These are phyloP conservation scores for Russula dissimulans DNA, from an alignment of 768 basidiomycete species.

Conservation along the genomic window DNA sequence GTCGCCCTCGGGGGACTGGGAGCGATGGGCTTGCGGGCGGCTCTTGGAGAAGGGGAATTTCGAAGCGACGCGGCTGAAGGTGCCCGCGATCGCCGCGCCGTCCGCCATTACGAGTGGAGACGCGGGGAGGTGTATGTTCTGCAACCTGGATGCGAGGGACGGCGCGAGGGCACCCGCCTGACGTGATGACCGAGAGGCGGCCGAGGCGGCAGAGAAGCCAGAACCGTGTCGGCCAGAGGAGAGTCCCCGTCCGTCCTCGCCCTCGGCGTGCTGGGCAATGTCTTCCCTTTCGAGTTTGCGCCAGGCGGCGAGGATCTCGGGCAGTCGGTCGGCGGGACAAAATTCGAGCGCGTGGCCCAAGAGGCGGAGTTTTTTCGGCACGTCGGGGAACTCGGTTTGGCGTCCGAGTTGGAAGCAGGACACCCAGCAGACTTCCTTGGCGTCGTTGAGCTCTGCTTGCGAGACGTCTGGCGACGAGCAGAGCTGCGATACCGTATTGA, in stretches of 20 bases:
- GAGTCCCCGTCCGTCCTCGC: constrained; percentile 5
- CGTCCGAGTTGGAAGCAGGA: constrained; percentile 82
- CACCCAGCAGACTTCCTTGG: constrained; percentile 81
- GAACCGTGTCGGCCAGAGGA: not conserved
- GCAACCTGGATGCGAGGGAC: constrained; percentile 53
- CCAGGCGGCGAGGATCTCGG: constrained; percentile 74
- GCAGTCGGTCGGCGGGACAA: constrained; percentile 72
- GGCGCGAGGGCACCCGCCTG: constrained; percentile 2
- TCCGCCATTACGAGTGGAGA: constrained; percentile 65
- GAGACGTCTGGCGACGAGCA: constrained; percentile 26
- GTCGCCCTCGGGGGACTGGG: constrained; percentile 35
- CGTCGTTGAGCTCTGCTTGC: constrained; percentile 43
- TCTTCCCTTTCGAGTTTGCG: constrained; percentile 62
- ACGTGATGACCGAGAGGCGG: constrained; percentile 12
- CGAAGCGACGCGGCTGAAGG: constrained; percentile 51
- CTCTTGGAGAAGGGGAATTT: constrained; percentile 11
- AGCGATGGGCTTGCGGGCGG: constrained; percentile 44
- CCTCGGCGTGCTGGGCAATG: constrained; percentile 40
- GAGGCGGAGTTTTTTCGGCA: constrained; percentile 55
- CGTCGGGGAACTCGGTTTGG: constrained; percentile 65
- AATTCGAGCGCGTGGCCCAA: constrained; percentile 78
- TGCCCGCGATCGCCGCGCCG: constrained; percentile 70
- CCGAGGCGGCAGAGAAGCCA: constrained; percentile 4
- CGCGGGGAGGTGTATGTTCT: constrained; percentile 59
- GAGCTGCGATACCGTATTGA: constrained; percentile 47